phyloP scores from a whole-genome alignment of 495 filamentous ascomycete species.

The Aspergillus homomorphus region DNA sequence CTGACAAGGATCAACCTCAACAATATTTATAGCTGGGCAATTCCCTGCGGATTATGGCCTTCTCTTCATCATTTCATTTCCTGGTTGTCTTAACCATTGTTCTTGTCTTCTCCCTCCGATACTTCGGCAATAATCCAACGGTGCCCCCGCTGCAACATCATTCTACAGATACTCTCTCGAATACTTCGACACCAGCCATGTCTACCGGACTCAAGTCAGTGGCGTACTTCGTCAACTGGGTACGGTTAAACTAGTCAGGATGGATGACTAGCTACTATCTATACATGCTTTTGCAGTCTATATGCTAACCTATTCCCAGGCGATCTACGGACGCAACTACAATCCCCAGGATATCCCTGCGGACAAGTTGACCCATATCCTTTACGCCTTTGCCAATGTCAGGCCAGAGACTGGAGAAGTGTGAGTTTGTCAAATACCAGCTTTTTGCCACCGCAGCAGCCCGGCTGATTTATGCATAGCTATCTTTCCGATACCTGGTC shows the following conservation, averaged over 20 bases:
- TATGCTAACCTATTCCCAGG: slow-evolving; percentile 46
- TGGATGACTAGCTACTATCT: no score
- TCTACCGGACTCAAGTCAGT: slow-evolving; percentile 42
- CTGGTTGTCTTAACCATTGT: slow-evolving; percentile 13
- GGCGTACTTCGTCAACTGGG: slow-evolving; percentile 59
- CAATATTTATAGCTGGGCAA: slow-evolving; percentile 5
- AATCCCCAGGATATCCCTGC: slow-evolving; percentile 84
- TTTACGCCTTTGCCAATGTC: slow-evolving; percentile 89
- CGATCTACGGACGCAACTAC: slow-evolving; percentile 81
- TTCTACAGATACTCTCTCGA: slow-evolving; percentile 8
- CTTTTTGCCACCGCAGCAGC: not conserved
- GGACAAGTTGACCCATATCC: slow-evolving; percentile 83
- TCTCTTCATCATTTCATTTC: slow-evolving; percentile 6
- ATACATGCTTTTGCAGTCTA: not conserved
- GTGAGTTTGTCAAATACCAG: slow-evolving; percentile 37
- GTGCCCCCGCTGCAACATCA: slow-evolving; percentile 11
- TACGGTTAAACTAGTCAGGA: slow-evolving; percentile 18
- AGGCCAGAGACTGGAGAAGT: slow-evolving; percentile 73
- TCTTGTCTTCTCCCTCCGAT: slow-evolving; percentile 17
- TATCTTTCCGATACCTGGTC: slow-evolving; percentile 82
- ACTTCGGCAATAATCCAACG: slow-evolving; percentile 21
- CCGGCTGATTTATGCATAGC: slow-evolving; percentile 28
- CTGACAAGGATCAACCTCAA: not conserved
- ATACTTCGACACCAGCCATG: slow-evolving; percentile 25
- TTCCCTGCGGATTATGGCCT: slow-evolving; percentile 10